Conservation (phyloP, 2,329 filamentous ascomycete species). For the Zymoseptoria pseudotritici region DNA sequence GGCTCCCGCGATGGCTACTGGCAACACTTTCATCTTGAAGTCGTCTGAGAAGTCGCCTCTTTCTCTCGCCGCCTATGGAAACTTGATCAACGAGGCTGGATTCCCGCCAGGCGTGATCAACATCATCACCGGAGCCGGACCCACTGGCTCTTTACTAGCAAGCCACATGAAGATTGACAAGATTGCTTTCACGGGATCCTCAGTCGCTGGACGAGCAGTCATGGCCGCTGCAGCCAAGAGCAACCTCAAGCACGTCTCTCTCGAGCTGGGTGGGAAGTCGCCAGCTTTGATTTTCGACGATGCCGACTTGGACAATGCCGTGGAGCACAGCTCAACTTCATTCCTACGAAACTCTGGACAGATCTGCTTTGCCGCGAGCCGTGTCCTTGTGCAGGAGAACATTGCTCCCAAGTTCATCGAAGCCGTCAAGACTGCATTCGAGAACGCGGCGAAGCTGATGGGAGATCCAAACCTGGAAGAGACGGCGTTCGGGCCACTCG, state of each 20-base stretch:
- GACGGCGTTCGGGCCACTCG: conserved; percentile 41
- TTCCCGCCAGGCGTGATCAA: conserved; percentile 41
- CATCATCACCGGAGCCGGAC: conserved; percentile 30
- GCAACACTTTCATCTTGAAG: conserved; percentile 55
- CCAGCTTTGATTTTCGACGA: conserved; percentile 39
- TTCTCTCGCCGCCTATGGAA: conserved; percentile 37
- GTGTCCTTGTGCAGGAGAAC: conserved; percentile 28
- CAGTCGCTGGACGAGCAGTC: conserved; percentile 37
- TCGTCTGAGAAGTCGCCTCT: conserved; percentile 57
- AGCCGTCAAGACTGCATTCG: conserved; percentile 31
- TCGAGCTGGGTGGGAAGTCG: conserved; percentile 46
- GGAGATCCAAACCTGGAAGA: conserved; percentile 20
- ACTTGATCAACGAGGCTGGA: conserved; percentile 40
- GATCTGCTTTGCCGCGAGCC: conserved; percentile 24
- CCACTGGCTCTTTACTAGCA: conserved; percentile 17
- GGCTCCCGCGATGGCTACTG: conserved; percentile 52
- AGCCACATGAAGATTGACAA: conserved; percentile 46
- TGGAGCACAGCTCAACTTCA: conserved; percentile 3
- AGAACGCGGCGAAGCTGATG: conserved; percentile 17
- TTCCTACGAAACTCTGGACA: conserved; percentile 13
- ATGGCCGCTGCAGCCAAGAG: conserved; percentile 30
- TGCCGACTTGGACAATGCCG: conserved; percentile 35
- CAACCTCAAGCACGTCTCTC: conserved; percentile 39
- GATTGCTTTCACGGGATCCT: conserved; percentile 41
- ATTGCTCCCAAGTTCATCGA: conserved; percentile 42